phyloP scores from a whole-genome alignment of 2,329 filamentous ascomycete genomes.

The Elsinoe arachidis region DNA sequence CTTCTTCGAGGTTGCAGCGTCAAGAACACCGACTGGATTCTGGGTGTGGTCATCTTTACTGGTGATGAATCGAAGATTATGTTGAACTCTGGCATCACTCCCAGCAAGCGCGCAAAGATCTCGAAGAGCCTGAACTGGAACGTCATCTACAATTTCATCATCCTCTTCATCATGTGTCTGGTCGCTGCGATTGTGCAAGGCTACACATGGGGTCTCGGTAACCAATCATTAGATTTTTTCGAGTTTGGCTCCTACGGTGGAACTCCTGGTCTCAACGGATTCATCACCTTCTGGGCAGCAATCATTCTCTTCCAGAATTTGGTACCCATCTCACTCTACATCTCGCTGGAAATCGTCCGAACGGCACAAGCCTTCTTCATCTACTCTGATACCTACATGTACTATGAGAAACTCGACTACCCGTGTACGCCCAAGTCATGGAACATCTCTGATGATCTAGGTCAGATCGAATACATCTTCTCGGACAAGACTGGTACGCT shows the following conservation, averaged over 20 bases:
- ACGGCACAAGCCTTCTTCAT: slow-evolving; percentile 94
- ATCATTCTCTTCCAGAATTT: slow-evolving; percentile 97
- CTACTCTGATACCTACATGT: slow-evolving; percentile 93
- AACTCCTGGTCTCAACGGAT: slow-evolving; percentile 67
- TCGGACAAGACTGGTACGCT: slow-evolving; percentile 88
- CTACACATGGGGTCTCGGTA: slow-evolving; percentile 63
- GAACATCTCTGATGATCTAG: slow-evolving; percentile 97
- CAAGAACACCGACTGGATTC: slow-evolving; percentile 90
- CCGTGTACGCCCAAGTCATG: slow-evolving; percentile 95
- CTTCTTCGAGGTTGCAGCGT: slow-evolving; percentile 88
- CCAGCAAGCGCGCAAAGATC: slow-evolving; percentile 85
- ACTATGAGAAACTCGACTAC: slow-evolving; percentile 88
- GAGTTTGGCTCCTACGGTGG: slow-evolving; percentile 68
- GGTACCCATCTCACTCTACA: slow-evolving; percentile 96
- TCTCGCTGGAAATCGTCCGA: slow-evolving; percentile 90
- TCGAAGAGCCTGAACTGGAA: slow-evolving; percentile 94
- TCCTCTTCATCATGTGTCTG: slow-evolving; percentile 84
- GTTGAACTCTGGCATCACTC: slow-evolving; percentile 94
- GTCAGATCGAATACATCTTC: slow-evolving; percentile 98
- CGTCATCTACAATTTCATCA: slow-evolving; percentile 89
- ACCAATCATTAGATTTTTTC: slow-evolving; percentile 71
- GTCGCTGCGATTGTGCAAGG: slow-evolving; percentile 79
- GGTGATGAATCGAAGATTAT: slow-evolving; percentile 98
- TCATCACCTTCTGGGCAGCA: slow-evolving; percentile 94
- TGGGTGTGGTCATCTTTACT: slow-evolving; percentile 89